Base-by-base conservation (phyloP, 192 early-diverging fungal species). In the Rhizophlyctis rosea region DNA sequence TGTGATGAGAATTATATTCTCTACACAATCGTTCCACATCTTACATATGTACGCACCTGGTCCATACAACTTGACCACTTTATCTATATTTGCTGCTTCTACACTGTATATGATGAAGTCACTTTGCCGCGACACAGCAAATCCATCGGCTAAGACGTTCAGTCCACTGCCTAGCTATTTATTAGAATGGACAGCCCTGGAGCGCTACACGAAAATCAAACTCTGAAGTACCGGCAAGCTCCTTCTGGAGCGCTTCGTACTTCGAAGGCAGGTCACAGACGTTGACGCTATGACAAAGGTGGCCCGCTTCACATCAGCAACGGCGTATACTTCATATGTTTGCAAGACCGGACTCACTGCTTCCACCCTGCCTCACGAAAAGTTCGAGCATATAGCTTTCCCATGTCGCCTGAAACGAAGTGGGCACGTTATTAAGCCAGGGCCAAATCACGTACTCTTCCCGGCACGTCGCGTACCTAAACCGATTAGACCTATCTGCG, bases 21-120 rank as follows among this genome's bases (percentile, higher is more conserved):
- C 39, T 13, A 47, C 9, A 9, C 9, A 9, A 47, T n/a, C 9
- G 9, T 47, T 44, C 51, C 16, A 53, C 33, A 23, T 54, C 4
- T 0, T 28, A 57, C 55, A 30, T 53, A 13, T 3, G 13, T 14
- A 47, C 79, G 69, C 80, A 88, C 88, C 81, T 35, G 93, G 90
- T 4, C 92, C 95, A 74, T 90, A 97, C 57, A 84, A 73, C 33
- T 65, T 74, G 28, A 96, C 94, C 3, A 92, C 90, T 35, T 57
- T 61, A 58, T 87, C 87, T 49, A 98, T 90, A 54, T 88, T 82
- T 57, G 91, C 90, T 1, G 96, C 94, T 54, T 96, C 94, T 2
- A 98, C 95, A 11, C 91, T 87, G 82, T 96, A 98, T 67, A 98
- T 84, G 55, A 98, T 90, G 67, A 86, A 88, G 69, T 98, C 94